Evolutionary conservation across 306 rosid species (phyloP).

Genomic region (Luffa aegyptiaca): DNA sequence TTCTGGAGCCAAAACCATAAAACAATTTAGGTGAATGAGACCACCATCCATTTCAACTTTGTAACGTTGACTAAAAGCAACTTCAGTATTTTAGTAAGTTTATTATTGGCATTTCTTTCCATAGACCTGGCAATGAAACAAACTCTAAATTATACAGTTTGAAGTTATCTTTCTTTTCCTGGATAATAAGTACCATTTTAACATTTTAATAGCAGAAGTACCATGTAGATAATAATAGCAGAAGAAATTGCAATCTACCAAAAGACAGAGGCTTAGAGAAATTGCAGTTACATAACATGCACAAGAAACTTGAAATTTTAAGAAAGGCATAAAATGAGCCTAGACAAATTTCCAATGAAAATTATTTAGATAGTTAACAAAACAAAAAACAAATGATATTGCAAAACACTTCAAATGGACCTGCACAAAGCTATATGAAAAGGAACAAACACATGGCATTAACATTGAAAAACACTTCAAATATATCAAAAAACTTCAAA

Average conservation of each 20-base stretch:
- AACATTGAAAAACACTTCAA: neutral
- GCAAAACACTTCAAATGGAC: neutral
- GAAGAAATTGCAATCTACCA: neutral
- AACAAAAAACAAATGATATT: neutral
- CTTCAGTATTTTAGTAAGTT: neutral
- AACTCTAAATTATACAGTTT: neutral
- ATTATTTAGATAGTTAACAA: neutral
- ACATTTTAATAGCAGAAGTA: neutral
- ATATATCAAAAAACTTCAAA: neutral
- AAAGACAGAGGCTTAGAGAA: neutral
- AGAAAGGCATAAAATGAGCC: neutral
- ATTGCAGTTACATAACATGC: neutral
- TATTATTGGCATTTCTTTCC: constrained; percentile 4
- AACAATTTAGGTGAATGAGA: neutral
- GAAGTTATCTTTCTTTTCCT: neutral
- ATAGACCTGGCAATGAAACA: constrained; percentile 1
- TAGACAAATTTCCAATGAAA: neutral
- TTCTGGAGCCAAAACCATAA: neutral
- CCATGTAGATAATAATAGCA: neutral
- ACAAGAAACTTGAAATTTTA: neutral
- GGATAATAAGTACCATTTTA: neutral
- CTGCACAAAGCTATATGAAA: neutral
- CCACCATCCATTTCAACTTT: neutral
- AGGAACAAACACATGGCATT: neutral
- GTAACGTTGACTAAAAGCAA: neutral